Evolutionary conservation across 495 filamentous ascomycete species (phyloP), one percentile per base, ranked within the genome.

Genomic region (Pyrenopolyporus hunteri): DNA sequence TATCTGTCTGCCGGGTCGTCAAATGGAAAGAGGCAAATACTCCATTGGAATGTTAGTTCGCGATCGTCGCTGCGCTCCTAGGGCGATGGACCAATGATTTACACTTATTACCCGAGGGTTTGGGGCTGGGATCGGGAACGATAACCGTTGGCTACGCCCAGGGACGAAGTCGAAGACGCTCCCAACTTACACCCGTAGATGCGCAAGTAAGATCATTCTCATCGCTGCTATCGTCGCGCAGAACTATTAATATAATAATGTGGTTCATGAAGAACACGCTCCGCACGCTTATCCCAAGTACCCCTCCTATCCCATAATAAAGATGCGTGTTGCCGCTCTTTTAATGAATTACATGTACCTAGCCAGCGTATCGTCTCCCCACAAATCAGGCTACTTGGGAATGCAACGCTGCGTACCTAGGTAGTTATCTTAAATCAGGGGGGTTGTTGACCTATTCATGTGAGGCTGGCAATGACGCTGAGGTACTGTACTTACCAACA

Each of bases 271-370:
- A 20, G 23, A 50, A 48, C 37, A 29, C 16, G 31, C 28, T 55
- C 32, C 52, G 28, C 46, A 20, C 14, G 19, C 23, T 33, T 46
- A 20, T 33, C 53, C 17, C 46, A 31, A n/a, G n/a, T n/a, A n/a
- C n/a, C n/a, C 33, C 29, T 19, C 43, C 40, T 53, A 11, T 58
- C 37, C 57, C 14, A 49, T 47, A 60, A 57, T 48, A 33, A 59
- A 60, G 56, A 57, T 61, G 66, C 60, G 43, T 39, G 55, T 51
- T 57, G 57, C 62, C 66, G 59, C 51, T 16, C 40, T 53, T 62
- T 62, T 57, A 52, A 71, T 48, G 43, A 61, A 37, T 48, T 59
- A 46, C 48, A 56, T 58, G 66, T 53, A 45, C 64, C 51, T 42
- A 45, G 26, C 42, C 45, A 59, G 43, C 48, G 37, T 63, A 6